Percentiles rank a stretch among this genome's conserved stretches.
Conservation (phyloP, 306 rosid species). For the Quercus suber region DNA sequence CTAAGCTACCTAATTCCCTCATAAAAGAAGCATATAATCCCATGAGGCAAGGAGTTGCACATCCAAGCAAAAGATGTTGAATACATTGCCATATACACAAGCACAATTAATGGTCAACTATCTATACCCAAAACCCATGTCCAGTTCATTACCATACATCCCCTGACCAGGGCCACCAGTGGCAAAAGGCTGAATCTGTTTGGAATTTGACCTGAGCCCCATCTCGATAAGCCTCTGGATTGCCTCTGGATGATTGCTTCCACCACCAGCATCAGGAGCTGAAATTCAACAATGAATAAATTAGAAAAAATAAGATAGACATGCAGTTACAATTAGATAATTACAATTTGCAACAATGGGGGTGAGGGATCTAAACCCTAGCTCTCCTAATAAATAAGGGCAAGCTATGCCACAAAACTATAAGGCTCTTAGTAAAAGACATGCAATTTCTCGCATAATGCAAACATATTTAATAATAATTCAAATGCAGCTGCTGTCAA, state of each 20-base stretch:
- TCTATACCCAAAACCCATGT: constrained; percentile 82
- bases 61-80: constrained; percentile 23
- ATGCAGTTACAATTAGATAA: not conserved
- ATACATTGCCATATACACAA: constrained; percentile 46
- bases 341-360: too few species aligned
- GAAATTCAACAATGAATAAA: constrained; percentile 16
- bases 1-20: constrained; percentile 11
- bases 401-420: too few species aligned
- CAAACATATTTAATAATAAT: not conserved
- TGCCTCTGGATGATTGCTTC: constrained; percentile 79
- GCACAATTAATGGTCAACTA: constrained; percentile 32
- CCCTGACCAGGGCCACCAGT: constrained; percentile 48
- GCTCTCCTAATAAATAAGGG: too few species aligned
- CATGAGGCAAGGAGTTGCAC: constrained; percentile 37
- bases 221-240: constrained; percentile 80
- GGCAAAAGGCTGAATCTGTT: constrained; percentile 39
- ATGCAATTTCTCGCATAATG: not conserved
- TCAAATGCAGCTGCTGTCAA: too few species aligned
- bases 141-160: constrained; percentile 67
- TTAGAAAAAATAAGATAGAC: not conserved
- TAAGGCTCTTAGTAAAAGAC: not conserved
- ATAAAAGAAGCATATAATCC: constrained; percentile 20
- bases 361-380: too few species aligned
- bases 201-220: constrained; percentile 72
- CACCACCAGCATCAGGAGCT: constrained; percentile 62